These are phyloP conservation scores for Talaromyces trachyspermus DNA, from an alignment of 495 filamentous ascomycete genomes.

Conservation along the genomic window DNA sequence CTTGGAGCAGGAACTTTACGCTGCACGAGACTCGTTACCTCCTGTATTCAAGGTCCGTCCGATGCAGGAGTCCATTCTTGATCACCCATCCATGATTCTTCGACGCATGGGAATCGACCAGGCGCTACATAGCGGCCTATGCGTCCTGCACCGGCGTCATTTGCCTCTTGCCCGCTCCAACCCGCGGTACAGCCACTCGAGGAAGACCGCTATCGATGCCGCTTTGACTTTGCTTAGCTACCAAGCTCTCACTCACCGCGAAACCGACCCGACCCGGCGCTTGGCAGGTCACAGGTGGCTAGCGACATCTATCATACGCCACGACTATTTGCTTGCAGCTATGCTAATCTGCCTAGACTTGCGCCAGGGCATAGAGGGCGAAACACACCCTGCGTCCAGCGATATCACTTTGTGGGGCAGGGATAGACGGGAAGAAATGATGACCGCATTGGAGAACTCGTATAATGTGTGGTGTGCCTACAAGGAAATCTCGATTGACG, in stretches of 20 bases:
- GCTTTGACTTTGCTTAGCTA: conserved; percentile 73
- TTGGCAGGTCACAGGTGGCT: conserved; percentile 66
- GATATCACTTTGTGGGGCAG: conserved; percentile 21
- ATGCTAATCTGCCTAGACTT: conserved; percentile 88
- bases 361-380: conserved; percentile 1
- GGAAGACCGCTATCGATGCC: conserved; percentile 70
- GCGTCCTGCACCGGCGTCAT: conserved; percentile 79
- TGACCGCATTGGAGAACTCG: conserved; percentile 27
- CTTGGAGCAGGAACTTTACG: conserved; percentile 68
- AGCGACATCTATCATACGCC: conserved; percentile 69
- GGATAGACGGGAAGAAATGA: conserved; percentile 5
- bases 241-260: conserved; percentile 63
- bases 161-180: conserved; percentile 61
- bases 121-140: conserved; percentile 72
- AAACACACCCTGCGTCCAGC: conserved; percentile 5
- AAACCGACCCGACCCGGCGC: conserved; percentile 66
- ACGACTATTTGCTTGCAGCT: conserved; percentile 78
- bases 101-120: conserved; percentile 75
- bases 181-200: conserved; percentile 67
- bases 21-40: conserved; percentile 57
- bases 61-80: conserved; percentile 61
- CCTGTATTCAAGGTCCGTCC: conserved; percentile 63
- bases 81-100: conserved; percentile 72
- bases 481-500: conserved; percentile 8
- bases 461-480: conserved; percentile 21